A percentile compares a stretch with the other conserved stretches of the same genome.
Conservation (phyloP, 805 yeast species). For the Metschnikowia hibisci region DNA sequence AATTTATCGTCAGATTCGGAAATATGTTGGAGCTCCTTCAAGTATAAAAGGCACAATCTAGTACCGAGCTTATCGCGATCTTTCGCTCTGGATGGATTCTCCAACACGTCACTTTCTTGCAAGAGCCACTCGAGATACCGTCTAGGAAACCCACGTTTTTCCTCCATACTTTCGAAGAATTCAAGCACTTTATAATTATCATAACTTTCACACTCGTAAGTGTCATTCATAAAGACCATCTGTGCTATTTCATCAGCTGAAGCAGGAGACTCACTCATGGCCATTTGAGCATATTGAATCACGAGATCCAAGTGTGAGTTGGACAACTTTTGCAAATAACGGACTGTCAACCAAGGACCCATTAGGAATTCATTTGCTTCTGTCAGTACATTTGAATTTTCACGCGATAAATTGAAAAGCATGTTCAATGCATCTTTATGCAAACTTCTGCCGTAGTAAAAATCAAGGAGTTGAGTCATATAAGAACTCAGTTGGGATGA, state of each 20-base stretch:
- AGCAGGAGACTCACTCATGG: constrained; percentile 31
- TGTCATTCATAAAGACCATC: constrained; percentile 61
- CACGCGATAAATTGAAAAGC: constrained; percentile 34
- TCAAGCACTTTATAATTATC: constrained; percentile 52
- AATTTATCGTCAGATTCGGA: constrained; percentile 11
- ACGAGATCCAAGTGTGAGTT: constrained; percentile 49
- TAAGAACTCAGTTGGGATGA: constrained; percentile 30
- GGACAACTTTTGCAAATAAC: constrained; percentile 55
- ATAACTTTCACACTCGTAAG: constrained; percentile 55
- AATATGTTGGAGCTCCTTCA: constrained; percentile 21
- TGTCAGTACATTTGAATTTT: constrained; percentile 10
- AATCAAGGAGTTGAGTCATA: constrained; percentile 71
- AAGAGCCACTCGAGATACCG: constrained; percentile 46
- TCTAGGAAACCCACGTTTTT: constrained; percentile 23
- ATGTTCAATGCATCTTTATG: constrained; percentile 68
- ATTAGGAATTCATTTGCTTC: constrained; percentile 24
- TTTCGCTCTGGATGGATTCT: constrained; percentile 14
- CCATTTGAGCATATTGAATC: constrained; percentile 53
- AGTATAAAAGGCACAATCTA: constrained; percentile 30
- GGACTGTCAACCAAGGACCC: constrained; percentile 45
- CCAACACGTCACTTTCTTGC: constrained; percentile 32
- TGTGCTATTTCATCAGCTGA: constrained; percentile 23
- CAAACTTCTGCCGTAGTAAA: constrained; percentile 57
- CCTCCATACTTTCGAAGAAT: constrained; percentile 35
- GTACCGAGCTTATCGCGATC: constrained; percentile 31